A percentile compares a stretch with the other conserved stretches of the same genome.
Conservation (phyloP, 163 green algal species). For the Volvox carteri region DNA sequence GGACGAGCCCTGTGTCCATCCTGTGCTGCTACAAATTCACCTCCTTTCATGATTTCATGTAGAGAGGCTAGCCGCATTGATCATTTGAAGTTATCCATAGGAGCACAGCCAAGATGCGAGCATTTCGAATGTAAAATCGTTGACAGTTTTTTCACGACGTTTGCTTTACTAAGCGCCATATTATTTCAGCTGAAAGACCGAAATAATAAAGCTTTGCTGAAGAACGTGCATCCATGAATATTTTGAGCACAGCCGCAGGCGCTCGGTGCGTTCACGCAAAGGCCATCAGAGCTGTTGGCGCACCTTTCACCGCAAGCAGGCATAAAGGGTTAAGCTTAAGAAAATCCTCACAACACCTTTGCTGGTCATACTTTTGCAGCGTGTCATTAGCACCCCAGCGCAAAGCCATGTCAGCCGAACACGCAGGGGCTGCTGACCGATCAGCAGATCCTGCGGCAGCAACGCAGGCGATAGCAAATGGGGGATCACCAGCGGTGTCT, state of each 20-base stretch:
- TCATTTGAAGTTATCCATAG: no score
- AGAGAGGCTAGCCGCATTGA: no score
- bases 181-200: no score
- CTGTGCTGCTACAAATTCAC: no score
- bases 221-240: background rate
- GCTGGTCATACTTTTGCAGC: background rate
- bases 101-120: no score
- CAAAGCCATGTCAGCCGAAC: background rate
- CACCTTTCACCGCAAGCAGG: background rate
- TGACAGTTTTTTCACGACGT: no score
- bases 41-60: no score
- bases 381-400: background rate
- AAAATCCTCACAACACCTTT: background rate
- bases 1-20: no score
- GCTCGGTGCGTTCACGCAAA: conserved; percentile 13
- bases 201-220: background rate
- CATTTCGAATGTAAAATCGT: no score
- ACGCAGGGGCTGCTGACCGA: background rate
- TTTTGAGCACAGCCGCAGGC: background rate
- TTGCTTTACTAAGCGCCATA: no score
- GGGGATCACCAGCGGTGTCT: background rate
- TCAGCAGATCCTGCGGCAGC: background rate
- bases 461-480: background rate
- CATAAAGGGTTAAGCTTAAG: background rate
- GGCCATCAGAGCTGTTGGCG: background rate